Evolutionary conservation across 306 rosid species (phyloP).

Genomic region (Rubus parviflorus): DNA sequence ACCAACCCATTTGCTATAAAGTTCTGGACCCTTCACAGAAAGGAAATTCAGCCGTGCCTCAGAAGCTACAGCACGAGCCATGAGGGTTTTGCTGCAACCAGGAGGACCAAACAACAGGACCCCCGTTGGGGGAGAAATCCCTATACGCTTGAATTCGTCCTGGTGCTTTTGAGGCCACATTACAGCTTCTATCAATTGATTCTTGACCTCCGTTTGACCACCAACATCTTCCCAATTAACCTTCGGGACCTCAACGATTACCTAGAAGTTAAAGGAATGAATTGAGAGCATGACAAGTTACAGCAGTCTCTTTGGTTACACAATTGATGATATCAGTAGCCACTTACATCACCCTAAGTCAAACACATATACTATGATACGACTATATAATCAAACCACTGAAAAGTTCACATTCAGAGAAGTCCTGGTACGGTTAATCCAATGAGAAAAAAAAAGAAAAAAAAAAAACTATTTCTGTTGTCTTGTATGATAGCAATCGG

Average conservation of each 20-base stretch:
- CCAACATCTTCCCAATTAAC: constrained; percentile 96
- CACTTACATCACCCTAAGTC: background rate
- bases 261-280: constrained; percentile 38
- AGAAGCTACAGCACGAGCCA: constrained; percentile 97
- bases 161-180: constrained; percentile 91
- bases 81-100: constrained; percentile 95
- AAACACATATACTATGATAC: background rate
- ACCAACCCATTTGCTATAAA: constrained; percentile 98
- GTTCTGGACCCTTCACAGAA: constrained; percentile 96
- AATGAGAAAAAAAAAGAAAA: background rate
- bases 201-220: constrained; percentile 85
- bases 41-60: constrained; percentile 85
- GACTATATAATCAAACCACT: background rate
- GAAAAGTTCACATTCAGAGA: background rate
- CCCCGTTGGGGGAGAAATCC: constrained; percentile 82
- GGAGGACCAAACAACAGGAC: constrained; percentile 91
- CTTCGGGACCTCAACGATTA: constrained; percentile 89
- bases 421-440: background rate
- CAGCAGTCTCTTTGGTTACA: background rate
- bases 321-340: background rate
- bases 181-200: constrained; percentile 83
- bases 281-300: background rate
- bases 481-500: background rate
- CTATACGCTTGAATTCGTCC: constrained; percentile 79
- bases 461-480: background rate